These are phyloP conservation scores for Sclerotinia minor DNA, from an alignment of 2,329 filamentous ascomycete genomes.

Conservation along the genomic window DNA sequence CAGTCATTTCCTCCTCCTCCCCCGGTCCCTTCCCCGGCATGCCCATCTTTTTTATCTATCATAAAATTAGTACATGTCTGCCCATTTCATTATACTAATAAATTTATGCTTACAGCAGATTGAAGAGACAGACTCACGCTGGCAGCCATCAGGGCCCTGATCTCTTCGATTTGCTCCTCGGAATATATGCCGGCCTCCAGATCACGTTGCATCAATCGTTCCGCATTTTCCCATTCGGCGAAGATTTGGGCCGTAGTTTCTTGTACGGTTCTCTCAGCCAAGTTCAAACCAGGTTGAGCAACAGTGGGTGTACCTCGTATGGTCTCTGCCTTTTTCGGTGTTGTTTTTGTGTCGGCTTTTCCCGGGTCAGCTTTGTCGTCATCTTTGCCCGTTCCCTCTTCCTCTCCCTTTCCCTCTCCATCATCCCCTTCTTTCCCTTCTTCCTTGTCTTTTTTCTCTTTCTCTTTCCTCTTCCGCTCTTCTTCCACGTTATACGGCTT, in stretches of 20 bases:
- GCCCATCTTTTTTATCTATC: not conserved
- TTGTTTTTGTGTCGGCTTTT: no score
- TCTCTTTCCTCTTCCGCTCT: no score
- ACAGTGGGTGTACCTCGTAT: conserved; percentile 17
- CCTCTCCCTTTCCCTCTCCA: not conserved
- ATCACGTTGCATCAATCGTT: not conserved
- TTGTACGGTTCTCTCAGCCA: conserved; percentile 5
- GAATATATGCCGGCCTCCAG: not conserved
- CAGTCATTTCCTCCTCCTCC: not conserved
- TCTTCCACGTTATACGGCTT: not conserved
- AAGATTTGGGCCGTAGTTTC: conserved; percentile 2
- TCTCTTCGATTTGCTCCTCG: not conserved
- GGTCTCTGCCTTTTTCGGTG: not conserved
- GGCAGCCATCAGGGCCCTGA: not conserved
- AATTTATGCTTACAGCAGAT: not conserved
- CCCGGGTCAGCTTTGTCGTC: not conserved
- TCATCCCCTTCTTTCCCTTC: not conserved
- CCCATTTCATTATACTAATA: accelerated
- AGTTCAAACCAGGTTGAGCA: not conserved
- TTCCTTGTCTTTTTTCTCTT: not conserved
- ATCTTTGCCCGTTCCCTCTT: not conserved
- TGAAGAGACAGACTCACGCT: not conserved
- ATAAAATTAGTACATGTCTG: not conserved
- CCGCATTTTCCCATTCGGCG: not conserved
- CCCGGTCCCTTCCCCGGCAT: not conserved